A percentile compares a stretch with the other conserved stretches of the same genome.
Evolutionary conservation across 2,329 filamentous ascomycete genomes (phyloP).

Genomic region (Venturia aucupariae): DNA sequence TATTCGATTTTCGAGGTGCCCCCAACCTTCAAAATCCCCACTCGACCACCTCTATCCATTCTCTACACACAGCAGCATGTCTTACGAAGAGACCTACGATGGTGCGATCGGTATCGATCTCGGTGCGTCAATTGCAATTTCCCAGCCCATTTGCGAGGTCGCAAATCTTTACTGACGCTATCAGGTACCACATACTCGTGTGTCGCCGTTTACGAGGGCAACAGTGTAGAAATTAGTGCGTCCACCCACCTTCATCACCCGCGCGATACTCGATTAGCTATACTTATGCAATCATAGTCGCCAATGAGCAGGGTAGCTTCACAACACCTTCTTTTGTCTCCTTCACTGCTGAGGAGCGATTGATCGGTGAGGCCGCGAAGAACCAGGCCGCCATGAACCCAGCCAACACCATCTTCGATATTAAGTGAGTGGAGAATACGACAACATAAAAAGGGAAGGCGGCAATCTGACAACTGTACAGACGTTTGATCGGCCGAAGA

Average conservation of each 20-base stretch:
- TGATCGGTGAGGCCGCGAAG: constrained; percentile 99
- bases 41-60: neutral
- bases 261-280: constrained; percentile 15
- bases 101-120: constrained; percentile 99
- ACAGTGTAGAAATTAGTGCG: constrained; percentile 97
- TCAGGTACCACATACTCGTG: constrained; percentile 98
- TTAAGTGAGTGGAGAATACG: constrained; percentile 61
- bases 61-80: constrained; percentile 52
- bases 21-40: neutral
- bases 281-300: constrained; percentile 45
- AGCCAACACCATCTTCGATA: constrained; percentile 94
- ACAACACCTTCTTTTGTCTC: constrained; percentile 98
- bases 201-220: constrained; percentile 98
- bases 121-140: constrained; percentile 52
- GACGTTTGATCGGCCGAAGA: constrained; percentile 94
- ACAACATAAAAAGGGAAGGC: neutral
- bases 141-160: neutral
- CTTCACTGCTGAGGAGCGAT: constrained; percentile 96
- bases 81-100: constrained; percentile 78
- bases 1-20: neutral
- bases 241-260: constrained; percentile 22
- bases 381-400: constrained; percentile 99
- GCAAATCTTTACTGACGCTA: constrained; percentile 21
- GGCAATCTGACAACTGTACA: constrained; percentile 30
- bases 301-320: constrained; percentile 99